Conservation (phyloP, 768 basidiomycete genomes). For the Cystoderma amianthinum region DNA sequence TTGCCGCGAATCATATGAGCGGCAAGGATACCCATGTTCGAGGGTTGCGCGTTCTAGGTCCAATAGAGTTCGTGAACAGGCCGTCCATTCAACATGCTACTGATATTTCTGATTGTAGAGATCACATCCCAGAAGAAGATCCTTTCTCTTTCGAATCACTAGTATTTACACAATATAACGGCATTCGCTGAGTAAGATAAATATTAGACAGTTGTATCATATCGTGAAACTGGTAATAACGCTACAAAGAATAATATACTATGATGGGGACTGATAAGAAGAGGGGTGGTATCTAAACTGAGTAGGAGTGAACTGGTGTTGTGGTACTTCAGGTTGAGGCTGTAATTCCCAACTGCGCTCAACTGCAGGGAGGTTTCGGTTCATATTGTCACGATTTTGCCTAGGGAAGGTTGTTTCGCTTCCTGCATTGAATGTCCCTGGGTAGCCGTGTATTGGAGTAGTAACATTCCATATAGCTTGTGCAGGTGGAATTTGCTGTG, state of each 20-base stretch:
- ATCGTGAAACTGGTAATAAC: background rate
- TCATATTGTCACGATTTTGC: background rate
- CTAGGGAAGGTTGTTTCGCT: background rate
- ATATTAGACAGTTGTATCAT: background rate
- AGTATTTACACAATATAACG: conserved; percentile 72
- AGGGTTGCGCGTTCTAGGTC: conserved; percentile 82
- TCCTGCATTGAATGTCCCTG: conserved; percentile 1
- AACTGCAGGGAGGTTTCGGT: conserved; percentile 1
- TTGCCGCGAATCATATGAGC: conserved; percentile 93
- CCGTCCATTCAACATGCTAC: background rate
- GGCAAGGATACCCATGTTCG: conserved; percentile 99
- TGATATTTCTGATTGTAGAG: conserved; percentile 20
- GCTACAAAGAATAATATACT: conserved; percentile 9
- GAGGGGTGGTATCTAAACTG: conserved; percentile 24
- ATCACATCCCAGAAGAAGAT: conserved; percentile 52
- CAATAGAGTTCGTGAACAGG: conserved; percentile 51
- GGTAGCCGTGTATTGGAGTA: conserved; percentile 10
- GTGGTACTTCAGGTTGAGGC: conserved; percentile 8
- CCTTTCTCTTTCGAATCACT: conserved; percentile 63
- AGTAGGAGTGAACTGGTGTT: conserved; percentile 14
- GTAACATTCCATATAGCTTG: conserved; percentile 14
- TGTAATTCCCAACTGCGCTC: conserved; percentile 4
- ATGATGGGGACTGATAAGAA: conserved; percentile 21
- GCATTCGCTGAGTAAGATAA: conserved; percentile 51
- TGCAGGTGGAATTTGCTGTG: too few relatives aligned